Conservation (phyloP, 805 yeast genomes). For the Scheffersomyces stipitis region DNA sequence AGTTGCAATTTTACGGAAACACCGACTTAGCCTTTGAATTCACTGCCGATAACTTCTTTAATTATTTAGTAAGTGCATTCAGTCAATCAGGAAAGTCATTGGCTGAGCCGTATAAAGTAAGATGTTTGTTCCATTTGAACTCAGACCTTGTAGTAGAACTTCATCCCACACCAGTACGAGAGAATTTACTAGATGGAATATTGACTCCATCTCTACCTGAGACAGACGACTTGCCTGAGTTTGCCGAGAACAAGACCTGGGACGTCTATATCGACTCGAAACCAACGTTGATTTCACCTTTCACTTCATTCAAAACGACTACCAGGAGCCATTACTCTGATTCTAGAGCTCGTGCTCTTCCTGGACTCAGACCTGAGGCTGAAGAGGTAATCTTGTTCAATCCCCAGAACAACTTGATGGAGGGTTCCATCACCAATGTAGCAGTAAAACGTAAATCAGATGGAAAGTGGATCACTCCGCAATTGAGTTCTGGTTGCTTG, state of each 20-base stretch:
- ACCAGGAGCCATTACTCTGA: slow-evolving; percentile 58
- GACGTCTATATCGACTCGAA: slow-evolving; percentile 60
- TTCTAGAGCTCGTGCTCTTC: slow-evolving; percentile 55
- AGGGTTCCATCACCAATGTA: slow-evolving; percentile 80
- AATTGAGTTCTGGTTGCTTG: slow-evolving; percentile 74
- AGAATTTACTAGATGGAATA: slow-evolving; percentile 32
- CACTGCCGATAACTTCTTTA: slow-evolving; percentile 41
- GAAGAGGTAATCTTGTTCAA: slow-evolving; percentile 73
- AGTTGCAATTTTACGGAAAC: slow-evolving; percentile 8
- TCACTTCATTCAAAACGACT: slow-evolving; percentile 88
- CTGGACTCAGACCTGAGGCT: slow-evolving; percentile 37
- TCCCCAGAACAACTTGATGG: slow-evolving; percentile 59
- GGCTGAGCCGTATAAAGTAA: slow-evolving; percentile 28
- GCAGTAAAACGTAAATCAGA: slow-evolving; percentile 52
- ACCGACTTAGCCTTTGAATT: slow-evolving; percentile 43
- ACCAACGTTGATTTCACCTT: slow-evolving; percentile 60
- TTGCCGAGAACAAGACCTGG: slow-evolving; percentile 37
- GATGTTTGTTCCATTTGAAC: slow-evolving; percentile 28
- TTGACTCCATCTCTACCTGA: slow-evolving; percentile 5
- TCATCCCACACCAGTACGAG: slow-evolving; percentile 24
- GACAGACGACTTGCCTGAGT: background rate
- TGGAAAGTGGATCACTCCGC: slow-evolving; percentile 77
- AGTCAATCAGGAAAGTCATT: slow-evolving; percentile 18
- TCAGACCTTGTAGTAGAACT: slow-evolving; percentile 34
- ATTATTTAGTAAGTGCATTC: slow-evolving; percentile 28